A percentile compares a stretch with the other conserved stretches of the same genome.
These are phyloP conservation scores for Pseudocercospora eumusae DNA, from an alignment of 2,329 filamentous ascomycete species.

Conservation along the genomic window DNA sequence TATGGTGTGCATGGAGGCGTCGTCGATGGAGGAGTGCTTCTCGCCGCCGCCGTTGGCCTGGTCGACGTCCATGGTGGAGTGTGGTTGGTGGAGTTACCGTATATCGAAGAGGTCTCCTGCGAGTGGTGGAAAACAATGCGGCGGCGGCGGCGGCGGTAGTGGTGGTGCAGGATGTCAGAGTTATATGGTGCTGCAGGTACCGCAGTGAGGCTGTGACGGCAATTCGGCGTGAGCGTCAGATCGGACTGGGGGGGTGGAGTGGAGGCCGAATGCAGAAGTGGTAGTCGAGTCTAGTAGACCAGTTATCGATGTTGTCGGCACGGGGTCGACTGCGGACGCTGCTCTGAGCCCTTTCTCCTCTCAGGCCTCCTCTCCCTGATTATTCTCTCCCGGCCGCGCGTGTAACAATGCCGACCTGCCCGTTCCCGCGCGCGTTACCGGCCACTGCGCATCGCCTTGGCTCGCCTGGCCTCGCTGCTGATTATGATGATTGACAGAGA, in stretches of 20 bases:
- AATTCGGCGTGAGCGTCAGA: no score
- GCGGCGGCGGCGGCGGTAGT: no score
- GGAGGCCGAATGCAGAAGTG: no score
- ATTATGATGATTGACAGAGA: neutral
- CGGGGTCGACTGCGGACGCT: no score
- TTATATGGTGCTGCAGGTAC: conserved; percentile 7
- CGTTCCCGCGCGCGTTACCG: neutral
- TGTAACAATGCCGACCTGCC: conserved; percentile 7
- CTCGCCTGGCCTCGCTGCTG: neutral
- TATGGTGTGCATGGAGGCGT: conserved; percentile 53
- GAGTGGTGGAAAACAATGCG: neutral
- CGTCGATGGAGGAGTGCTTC: conserved; percentile 43
- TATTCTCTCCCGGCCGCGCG: neutral
- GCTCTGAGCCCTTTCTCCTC: neutral
- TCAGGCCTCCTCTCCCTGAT: neutral
- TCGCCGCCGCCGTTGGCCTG: conserved; percentile 18
- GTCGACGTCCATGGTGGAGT: conserved; percentile 31
- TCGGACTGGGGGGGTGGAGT: no score
- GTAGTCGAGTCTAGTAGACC: no score
- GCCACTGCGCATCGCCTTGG: conserved; percentile 4
- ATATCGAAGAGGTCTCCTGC: neutral
- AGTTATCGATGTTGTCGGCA: no score
- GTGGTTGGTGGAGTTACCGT: neutral
- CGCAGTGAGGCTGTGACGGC: conserved; percentile 8
- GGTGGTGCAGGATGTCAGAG: neutral